A percentile compares a stretch with the other conserved stretches of the same genome.
Conservation (phyloP, 164 flowering plant species). For the Umbilicus rupestris region DNA sequence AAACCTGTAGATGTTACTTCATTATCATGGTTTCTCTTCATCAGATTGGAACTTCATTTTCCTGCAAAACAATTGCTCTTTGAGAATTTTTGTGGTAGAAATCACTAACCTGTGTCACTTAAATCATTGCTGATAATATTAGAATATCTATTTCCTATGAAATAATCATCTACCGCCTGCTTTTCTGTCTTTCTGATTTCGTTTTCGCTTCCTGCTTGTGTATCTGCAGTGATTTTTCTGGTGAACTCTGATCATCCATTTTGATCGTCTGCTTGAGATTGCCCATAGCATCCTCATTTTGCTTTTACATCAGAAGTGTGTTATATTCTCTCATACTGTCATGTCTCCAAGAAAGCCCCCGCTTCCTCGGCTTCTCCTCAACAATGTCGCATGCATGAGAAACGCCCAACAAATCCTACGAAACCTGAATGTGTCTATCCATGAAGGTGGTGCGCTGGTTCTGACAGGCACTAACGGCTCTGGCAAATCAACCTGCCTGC, state of each 20-base stretch:
- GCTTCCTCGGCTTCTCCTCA: conserved; percentile 60
- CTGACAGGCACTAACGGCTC: conserved; percentile 77
- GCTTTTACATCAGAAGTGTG: background rate
- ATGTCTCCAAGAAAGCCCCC: conserved; percentile 63
- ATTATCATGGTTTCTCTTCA: background rate
- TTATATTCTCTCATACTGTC: background rate
- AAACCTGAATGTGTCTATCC: conserved; percentile 62
- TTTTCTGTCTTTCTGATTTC: background rate
- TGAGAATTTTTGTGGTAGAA: background rate
- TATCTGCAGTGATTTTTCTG: background rate
- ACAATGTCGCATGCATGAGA: conserved; percentile 88
- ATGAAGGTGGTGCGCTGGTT: conserved; percentile 82
- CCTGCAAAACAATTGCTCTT: background rate
- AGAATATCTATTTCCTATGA: too few species aligned
- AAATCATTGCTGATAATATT: too few species aligned
- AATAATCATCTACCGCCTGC: background rate
- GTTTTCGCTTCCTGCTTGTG: background rate
- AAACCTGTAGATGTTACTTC: too few species aligned
- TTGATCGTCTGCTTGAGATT: background rate
- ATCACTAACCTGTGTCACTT: too few species aligned
- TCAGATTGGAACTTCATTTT: background rate
- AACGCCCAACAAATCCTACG: conserved; percentile 73
- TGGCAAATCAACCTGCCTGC: conserved; percentile 76
- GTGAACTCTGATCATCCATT: background rate
- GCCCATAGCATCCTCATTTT: background rate